These are phyloP conservation scores for Quambalaria eucalypti DNA, from an alignment of 1,284 basidiomycete species.

Conservation along the genomic window DNA sequence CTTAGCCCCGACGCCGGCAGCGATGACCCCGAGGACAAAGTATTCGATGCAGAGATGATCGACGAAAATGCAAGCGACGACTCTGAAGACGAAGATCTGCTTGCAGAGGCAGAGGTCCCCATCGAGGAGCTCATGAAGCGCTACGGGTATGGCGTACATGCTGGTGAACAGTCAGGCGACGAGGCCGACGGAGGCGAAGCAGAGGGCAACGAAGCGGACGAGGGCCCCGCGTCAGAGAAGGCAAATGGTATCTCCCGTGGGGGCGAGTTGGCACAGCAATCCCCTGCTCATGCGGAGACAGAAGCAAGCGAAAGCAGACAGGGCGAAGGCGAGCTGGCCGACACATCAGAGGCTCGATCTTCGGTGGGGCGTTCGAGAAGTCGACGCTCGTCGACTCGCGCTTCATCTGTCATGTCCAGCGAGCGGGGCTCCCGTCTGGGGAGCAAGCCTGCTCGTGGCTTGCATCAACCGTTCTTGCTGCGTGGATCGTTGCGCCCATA, in stretches of 20 bases:
- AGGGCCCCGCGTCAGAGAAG: neutral
- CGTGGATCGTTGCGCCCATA: constrained; percentile 84
- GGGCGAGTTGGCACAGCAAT: neutral
- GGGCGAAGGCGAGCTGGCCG: neutral
- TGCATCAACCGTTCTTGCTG: constrained; percentile 70
- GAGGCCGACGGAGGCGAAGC: constrained; percentile 9
- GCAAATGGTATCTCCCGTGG: neutral
- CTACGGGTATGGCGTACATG: constrained; percentile 48
- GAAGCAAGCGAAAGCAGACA: neutral
- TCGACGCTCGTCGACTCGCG: constrained; percentile 20
- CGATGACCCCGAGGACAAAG: constrained; percentile 12
- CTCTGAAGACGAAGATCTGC: constrained; percentile 52
- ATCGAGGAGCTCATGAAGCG: constrained; percentile 53
- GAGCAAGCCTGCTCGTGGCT: constrained; percentile 23
- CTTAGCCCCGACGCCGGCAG: no score
- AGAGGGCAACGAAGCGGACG: neutral
- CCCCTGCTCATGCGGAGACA: neutral
- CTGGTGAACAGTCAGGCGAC: constrained; percentile 13
- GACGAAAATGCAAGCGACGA: constrained; percentile 46
- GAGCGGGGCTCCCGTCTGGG: neutral
- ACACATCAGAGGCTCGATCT: neutral
- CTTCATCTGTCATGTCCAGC: neutral
- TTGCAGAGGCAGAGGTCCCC: constrained; percentile 53
- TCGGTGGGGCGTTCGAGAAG: constrained; percentile 11
- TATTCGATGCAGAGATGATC: constrained; percentile 40